Evolutionary conservation across 176 grass and related monocot species (phyloP).

Genomic region (Aegilops longissima): DNA sequence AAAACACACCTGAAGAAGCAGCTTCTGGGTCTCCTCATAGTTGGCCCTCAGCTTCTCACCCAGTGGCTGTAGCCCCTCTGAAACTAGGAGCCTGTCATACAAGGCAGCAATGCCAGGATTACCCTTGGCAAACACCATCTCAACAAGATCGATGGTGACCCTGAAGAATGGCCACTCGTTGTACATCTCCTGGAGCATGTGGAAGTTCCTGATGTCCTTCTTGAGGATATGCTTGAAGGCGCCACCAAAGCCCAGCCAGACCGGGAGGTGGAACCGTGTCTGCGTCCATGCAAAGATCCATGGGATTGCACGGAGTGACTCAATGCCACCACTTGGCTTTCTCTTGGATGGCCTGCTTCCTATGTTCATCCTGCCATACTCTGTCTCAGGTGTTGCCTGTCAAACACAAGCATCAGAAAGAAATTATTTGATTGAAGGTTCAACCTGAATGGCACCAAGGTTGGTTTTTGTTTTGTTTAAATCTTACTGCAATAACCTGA

Average conservation of each 20-base stretch:
- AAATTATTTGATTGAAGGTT: neutral
- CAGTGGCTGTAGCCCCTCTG: slow-evolving; percentile 53
- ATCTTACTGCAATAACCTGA: neutral
- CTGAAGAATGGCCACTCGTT: slow-evolving; percentile 83
- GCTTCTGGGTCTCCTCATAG: slow-evolving; percentile 63
- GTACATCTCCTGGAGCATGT: slow-evolving; percentile 73
- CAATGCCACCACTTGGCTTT: slow-evolving; percentile 77
- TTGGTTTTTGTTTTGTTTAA: neutral
- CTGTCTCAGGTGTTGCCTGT: slow-evolving; percentile 72
- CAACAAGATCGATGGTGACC: slow-evolving; percentile 75
- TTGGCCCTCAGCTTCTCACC: slow-evolving; percentile 56
- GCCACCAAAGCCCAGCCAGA: slow-evolving; percentile 66
- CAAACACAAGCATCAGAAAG: slow-evolving; percentile 25
- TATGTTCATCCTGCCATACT: slow-evolving; percentile 89
- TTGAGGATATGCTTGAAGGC: slow-evolving; percentile 73
- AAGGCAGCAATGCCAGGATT: slow-evolving; percentile 73
- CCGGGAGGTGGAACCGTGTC: slow-evolving; percentile 70
- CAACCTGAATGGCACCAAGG: neutral
- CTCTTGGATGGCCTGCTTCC: slow-evolving; percentile 80
- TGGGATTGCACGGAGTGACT: slow-evolving; percentile 79
- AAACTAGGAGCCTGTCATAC: slow-evolving; percentile 72
- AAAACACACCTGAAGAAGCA: slow-evolving; percentile 63
- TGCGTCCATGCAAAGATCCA: slow-evolving; percentile 92
- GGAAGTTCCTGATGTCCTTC: slow-evolving; percentile 67
- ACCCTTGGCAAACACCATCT: slow-evolving; percentile 90